Evolutionary conservation across 805 yeast genomes (phyloP).

Genomic region (Candida coleopterorum): DNA sequence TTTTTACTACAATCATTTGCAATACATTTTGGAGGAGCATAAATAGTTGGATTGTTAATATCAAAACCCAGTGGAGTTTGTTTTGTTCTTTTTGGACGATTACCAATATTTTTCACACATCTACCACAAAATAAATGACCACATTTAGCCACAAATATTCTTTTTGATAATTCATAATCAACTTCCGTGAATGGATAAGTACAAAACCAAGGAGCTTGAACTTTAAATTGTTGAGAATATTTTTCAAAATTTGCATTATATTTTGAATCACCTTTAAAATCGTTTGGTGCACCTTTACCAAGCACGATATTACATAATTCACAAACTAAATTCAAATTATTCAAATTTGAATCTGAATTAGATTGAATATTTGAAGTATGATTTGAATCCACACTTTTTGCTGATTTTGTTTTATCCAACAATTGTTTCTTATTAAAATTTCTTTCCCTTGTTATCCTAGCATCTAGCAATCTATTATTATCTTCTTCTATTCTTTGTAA

Average conservation of each 20-base stretch:
- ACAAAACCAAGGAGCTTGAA: constrained; percentile 68
- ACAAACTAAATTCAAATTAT: constrained; percentile 30
- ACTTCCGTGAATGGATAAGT: constrained; percentile 41
- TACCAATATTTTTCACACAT: constrained; percentile 65
- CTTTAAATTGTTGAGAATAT: constrained; percentile 21
- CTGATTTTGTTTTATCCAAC: constrained; percentile 23
- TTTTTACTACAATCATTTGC: constrained; percentile 44
- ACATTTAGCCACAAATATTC: constrained; percentile 64
- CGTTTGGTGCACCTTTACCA: constrained; percentile 69
- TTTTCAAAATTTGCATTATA: constrained; percentile 24
- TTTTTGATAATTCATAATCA: constrained; percentile 58
- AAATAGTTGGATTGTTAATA: constrained; percentile 33
- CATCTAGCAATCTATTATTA: constrained; percentile 32
- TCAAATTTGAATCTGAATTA: constrained; percentile 1
- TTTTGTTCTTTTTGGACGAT: constrained; percentile 27
- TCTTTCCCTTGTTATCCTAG: constrained; percentile 27
- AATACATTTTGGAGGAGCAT: constrained; percentile 58
- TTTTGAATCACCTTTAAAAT: constrained; percentile 33
- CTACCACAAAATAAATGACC: constrained; percentile 88
- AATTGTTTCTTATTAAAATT: constrained; percentile 25
- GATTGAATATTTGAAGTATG: constrained; percentile 28
- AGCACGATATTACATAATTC: constrained; percentile 65
- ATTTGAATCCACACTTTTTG: constrained; percentile 19
- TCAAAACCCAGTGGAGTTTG: constrained; percentile 13
- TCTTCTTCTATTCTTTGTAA: constrained; percentile 38